Percentiles rank a stretch among this genome's conserved stretches.
Conservation (phyloP, 805 yeast species). For the Candida sonorensis region DNA sequence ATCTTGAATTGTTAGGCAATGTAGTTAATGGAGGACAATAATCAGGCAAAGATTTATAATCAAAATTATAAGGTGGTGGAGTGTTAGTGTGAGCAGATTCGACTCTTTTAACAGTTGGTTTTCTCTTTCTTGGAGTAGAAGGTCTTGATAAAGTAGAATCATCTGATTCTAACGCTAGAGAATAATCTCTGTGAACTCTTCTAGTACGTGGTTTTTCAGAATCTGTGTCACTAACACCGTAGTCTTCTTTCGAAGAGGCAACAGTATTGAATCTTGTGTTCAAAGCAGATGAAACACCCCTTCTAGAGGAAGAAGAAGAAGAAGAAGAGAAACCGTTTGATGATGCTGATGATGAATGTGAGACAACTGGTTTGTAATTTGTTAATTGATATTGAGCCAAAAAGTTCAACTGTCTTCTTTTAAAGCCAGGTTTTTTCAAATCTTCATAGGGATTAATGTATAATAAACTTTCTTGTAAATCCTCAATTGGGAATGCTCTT, state of each 20-base stretch:
- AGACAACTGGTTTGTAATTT: constrained; percentile 11
- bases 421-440: constrained; percentile 36
- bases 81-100: constrained; percentile 24
- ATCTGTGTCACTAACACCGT: constrained; percentile 26
- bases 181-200: constrained; percentile 39
- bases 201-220: constrained; percentile 55
- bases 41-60: constrained; percentile 72
- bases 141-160: constrained; percentile 24
- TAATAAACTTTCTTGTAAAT: constrained; percentile 35
- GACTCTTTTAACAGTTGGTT: constrained; percentile 19
- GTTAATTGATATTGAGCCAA: constrained; percentile 42
- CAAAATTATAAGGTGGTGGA: constrained; percentile 44
- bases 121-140: constrained; percentile 32
- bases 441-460: constrained; percentile 47
- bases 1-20: constrained; percentile 63
- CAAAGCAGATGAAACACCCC: constrained; percentile 9
- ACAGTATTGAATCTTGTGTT: constrained; percentile 21
- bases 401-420: constrained; percentile 42
- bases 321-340: constrained; percentile 6
- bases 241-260: constrained; percentile 22
- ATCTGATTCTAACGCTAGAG: constrained; percentile 26
- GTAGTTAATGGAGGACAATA: constrained; percentile 66
- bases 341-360: constrained; percentile 2
- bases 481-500: constrained; percentile 40
- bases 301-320: no score